Base-by-base conservation (phyloP, 176 grass and related monocot species). In the Aegilops sharonensis region DNA sequence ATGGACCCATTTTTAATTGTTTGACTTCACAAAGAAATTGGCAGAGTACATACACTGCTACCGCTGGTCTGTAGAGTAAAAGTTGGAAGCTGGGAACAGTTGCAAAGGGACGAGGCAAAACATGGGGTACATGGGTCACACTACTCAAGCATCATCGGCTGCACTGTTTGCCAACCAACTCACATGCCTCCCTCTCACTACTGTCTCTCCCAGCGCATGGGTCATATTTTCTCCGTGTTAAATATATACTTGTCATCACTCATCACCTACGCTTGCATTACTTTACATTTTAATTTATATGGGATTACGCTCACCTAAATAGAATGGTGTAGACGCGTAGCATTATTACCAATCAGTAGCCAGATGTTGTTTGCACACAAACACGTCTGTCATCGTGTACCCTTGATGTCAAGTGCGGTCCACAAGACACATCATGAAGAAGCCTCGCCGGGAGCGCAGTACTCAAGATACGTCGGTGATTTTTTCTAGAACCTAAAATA, bases 121-220 rank as follows among this genome's bases (percentile, higher is more conserved):
- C 54, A 57, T 57, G 54, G 18, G 54, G 6, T 52, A 52, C 48
- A 52, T 52, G 48, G 48, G 48, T 52, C 48, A 52, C 54, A 21
- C 54, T 57, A 57, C 54, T 8, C 54, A 8, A 57, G 54, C 25
- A 68, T 68, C 66, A 36, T 68, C 31, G 17, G 31, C 66, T 68
- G 27, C 66, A 68, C 66, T 85, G 69, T 85, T 68, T 35, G 50
- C 56, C 47, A 70, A 85, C 83, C 64, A 81, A n/a, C 70, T 85
- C 69, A 76, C 83, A 81, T 85, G 83, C 69, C 61, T 85, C 18
- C 45, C 82, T 75, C 45, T 75, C 68, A 61, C 45, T 77, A 47
- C 5, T 81, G 82, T 81, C 69, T 48, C 57, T n/a, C 60, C 12
- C 69, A 43, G 25, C 40, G 59, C 68, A 57, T 65, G 56, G 65